Conservation (phyloP, 2,329 filamentous ascomycete species). For the Talaromyces islandicus region DNA sequence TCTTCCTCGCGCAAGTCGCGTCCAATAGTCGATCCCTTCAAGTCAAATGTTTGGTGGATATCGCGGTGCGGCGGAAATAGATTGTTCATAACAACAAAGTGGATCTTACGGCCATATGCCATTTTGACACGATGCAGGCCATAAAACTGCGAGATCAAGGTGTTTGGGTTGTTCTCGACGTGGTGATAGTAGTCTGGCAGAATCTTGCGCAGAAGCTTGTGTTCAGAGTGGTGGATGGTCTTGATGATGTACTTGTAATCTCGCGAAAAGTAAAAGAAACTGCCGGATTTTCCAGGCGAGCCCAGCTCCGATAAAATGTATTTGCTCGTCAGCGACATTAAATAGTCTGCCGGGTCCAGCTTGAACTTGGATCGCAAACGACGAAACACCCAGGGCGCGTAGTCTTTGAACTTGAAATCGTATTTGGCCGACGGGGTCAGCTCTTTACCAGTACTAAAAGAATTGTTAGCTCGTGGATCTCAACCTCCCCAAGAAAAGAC, state of each 20-base stretch:
- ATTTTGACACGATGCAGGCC: constrained; percentile 96
- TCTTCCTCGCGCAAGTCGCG: constrained; percentile 87
- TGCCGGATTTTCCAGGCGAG: constrained; percentile 95
- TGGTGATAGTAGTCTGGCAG: constrained; percentile 87
- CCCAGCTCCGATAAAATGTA: constrained; percentile 97
- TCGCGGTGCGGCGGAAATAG: constrained; percentile 95
- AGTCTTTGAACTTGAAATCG: constrained; percentile 99
- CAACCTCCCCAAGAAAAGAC: constrained; percentile 25
- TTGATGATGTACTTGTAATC: constrained; percentile 99
- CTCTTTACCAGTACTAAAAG: constrained; percentile 84
- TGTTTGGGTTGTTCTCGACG: constrained; percentile 90
- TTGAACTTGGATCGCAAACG: constrained; percentile 81
- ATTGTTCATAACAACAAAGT: constrained; percentile 99
- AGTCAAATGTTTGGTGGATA: constrained; percentile 92
- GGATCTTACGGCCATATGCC: constrained; percentile 95
- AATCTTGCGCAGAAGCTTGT: constrained; percentile 45
- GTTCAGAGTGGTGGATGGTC: constrained; percentile 90
- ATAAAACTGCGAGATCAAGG: constrained; percentile 94
- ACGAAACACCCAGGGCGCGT: constrained; percentile 98
- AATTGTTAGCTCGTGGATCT: constrained; percentile 20
- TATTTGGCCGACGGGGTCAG: constrained; percentile 97
- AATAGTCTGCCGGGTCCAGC: constrained; percentile 92
- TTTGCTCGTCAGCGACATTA: constrained; percentile 96
- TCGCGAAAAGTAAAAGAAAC: constrained; percentile 98
- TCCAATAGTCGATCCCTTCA: constrained; percentile 94